These are phyloP conservation scores for Helianthus annuus DNA, from an alignment of 129 eudicot genomes.

Conservation along the genomic window HanXRQr2.0-SUNRISE NC_035448.2:135166949-135167448, in stretches of 20 bases:
- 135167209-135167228: slow-evolving; percentile 52
- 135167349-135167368: background rate
- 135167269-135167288: slow-evolving; percentile 45
- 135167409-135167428: slow-evolving; percentile 48
- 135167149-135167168: background rate
- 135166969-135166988: slow-evolving; percentile 64
- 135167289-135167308: slow-evolving; percentile 52
- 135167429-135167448: slow-evolving; percentile 53
- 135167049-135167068: background rate
- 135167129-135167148: background rate
- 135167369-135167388: background rate
- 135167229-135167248: slow-evolving; percentile 35
- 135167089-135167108: background rate
- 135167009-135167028: background rate
- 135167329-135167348: background rate
- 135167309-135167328: slow-evolving; percentile 62
- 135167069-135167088: background rate
- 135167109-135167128: background rate
- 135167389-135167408: slow-evolving; percentile 45
- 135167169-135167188: background rate
- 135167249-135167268: slow-evolving; percentile 47
- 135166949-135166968: slow-evolving; percentile 68
- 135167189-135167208: slow-evolving; percentile 45
- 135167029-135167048: background rate
- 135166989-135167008: slow-evolving; percentile 50